Base-by-base conservation (phyloP, 108 stramenopile species). In the Conticribra weissflogii region DNA sequence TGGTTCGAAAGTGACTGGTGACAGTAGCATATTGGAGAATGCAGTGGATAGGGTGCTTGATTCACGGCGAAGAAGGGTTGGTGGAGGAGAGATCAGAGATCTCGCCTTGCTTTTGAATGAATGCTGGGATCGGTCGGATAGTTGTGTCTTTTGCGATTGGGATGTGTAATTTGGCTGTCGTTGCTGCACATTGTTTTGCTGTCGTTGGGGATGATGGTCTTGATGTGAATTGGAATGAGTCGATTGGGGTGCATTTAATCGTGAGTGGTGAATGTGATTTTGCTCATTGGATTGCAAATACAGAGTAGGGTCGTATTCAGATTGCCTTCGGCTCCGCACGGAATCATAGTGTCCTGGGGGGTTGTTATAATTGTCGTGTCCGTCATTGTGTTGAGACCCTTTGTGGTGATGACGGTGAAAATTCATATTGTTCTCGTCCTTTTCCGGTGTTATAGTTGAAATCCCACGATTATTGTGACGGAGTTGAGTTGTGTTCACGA, bases 11-110 rank as follows among this genome's bases (percentile, higher is more conserved):
- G 71, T 63, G 34, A 63, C 62, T 32, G 71, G 71, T 8, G 71
- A 72, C 18, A 63, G 54, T 15, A 72, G 44, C 71, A 72, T 63
- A 34, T 56, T 63, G 16, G 71, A 72, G 46, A 72, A 72, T 12
- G 71, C 71, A 1, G 62, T 48, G 22, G 62, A 34, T 27, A 72
- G 45, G 30, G 53, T 47, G 34, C 23, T 28, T 23, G 61, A 46
- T 44, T 62, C 12, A n/a, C 52, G 9, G 27, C 28, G 28, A 7
- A 25, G 62, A 27, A 18, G 52, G 5, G 33, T 23, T 33, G 31
- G 31, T 2, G 31, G 52, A 23, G 64, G 64, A 52, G 49, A 51
- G 31, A 65, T 31, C 5, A 34, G 21, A 28, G 30, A 18, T 34
- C 3, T 32, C 1, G 30, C 21, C 7, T 41, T 41, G 36, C 12